These are phyloP conservation scores for Fusarium tupiense DNA, from an alignment of 2,329 filamentous ascomycete genomes.

Conservation along the genomic window DNA sequence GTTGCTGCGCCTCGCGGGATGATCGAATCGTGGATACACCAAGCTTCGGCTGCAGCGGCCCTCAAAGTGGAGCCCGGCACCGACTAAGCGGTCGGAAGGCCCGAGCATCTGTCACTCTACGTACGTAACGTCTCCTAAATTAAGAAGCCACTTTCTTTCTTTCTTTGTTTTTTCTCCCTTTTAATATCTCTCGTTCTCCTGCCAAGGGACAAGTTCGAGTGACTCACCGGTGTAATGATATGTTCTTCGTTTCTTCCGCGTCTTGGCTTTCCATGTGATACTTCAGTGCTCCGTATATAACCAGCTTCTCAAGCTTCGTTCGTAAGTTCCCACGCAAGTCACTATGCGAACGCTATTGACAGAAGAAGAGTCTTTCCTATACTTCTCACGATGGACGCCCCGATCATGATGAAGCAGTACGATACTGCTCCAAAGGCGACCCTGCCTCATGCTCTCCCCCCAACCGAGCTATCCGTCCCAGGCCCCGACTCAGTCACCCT, in stretches of 20 bases:
- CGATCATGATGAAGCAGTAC: slow-evolving; percentile 3
- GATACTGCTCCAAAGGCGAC: background rate
- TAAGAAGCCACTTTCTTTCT: background rate
- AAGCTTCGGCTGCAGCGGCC: slow-evolving; percentile 16
- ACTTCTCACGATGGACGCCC: background rate
- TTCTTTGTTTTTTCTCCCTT: background rate
- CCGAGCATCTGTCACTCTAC: slow-evolving; percentile 3
- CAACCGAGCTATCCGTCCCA: background rate
- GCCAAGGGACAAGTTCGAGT: background rate
- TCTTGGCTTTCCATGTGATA: background rate
- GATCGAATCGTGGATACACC: slow-evolving; percentile 5
- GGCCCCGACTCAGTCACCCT: slow-evolving; percentile 28
- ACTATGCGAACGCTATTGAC: accelerated
- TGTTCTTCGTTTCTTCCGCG: background rate
- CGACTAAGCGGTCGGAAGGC: background rate
- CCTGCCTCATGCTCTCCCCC: background rate
- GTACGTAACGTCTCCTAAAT: background rate
- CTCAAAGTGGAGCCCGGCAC: background rate
- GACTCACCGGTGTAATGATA: background rate
- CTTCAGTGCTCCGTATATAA: background rate
- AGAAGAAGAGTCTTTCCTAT: background rate
- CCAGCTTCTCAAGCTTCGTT: background rate
- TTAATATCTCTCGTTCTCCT: background rate
- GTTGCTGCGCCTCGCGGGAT: slow-evolving; percentile 26
- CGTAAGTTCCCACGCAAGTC: background rate